Evolutionary conservation across 2,329 filamentous ascomycete species (phyloP).

Genomic region (Madurella mycetomatis): DNA sequence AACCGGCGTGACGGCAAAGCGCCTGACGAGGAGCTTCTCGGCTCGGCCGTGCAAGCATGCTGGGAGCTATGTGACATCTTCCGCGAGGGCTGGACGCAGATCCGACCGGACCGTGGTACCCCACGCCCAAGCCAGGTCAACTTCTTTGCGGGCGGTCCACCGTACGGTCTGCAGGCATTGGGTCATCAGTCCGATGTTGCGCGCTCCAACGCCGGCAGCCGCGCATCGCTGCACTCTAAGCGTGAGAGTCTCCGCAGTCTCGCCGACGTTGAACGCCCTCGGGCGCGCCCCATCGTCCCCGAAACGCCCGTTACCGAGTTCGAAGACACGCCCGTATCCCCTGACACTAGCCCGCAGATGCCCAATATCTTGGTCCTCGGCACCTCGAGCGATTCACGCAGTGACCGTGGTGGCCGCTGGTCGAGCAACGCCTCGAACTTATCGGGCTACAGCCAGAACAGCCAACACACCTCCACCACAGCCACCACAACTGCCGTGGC

Average conservation of each 20-base stretch:
- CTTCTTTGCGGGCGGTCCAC: conserved; percentile 55
- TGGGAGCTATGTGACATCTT: conserved; percentile 95
- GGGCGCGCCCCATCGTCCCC: conserved; percentile 53
- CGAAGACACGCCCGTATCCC: conserved; percentile 81
- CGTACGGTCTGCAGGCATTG: conserved; percentile 24
- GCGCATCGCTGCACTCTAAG: conserved; percentile 48
- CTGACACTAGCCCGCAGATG: conserved; percentile 67
- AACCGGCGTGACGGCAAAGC: conserved; percentile 68
- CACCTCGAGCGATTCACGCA: conserved; percentile 54
- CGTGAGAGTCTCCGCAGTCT: conserved; percentile 49
- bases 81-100: conserved; percentile 84
- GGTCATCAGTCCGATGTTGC: conserved; percentile 27
- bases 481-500: conserved; percentile 64
- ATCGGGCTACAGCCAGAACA: conserved; percentile 72
- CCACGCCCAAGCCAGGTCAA: conserved; percentile 74
- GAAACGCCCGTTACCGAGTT: conserved; percentile 96
- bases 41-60: conserved; percentile 85
- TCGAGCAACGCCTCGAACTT: conserved; percentile 75
- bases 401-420: conserved; percentile 62
- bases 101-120: conserved; percentile 79
- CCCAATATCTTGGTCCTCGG: conserved; percentile 88
- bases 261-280: conserved; percentile 44
- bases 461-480: conserved; percentile 62
- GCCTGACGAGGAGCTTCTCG: conserved; percentile 77
- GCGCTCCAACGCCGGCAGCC: conserved; percentile 38